Base-by-base conservation (phyloP, 2,329 filamentous ascomycete species). In the Colletotrichum endophyticum region DNA sequence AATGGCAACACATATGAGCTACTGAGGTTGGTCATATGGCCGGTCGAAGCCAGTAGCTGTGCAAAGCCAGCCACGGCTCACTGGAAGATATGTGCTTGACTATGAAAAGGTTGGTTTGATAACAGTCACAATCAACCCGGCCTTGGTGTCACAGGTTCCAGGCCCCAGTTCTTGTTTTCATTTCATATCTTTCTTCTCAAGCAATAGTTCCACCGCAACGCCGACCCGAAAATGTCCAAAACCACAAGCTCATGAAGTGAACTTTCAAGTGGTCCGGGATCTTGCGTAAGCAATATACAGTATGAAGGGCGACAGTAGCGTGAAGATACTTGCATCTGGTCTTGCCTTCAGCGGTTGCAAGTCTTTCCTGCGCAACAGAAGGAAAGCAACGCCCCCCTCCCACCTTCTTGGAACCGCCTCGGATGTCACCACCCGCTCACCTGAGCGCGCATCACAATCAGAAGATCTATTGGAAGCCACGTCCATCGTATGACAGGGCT, bases 161-260 rank as follows among this genome's bases (percentile, higher is more conserved):
- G 15, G 16, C 16, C 36, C 7, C 8, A 39, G 8, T 5, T 19
- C 36, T n/a, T 44, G 19, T 19, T n/a, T n/a, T n/a, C 19, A 6
- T 44, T 4, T 44, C 5, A n/a, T 6, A n/a, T 9, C 19, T 6
- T n/a, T 12, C 3, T n/a, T 44, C 39, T n/a, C 3, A 44, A 44
- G 1, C 9, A 44, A 11, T 0, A 3, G 2, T n/a, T 12, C 19
- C 9, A 9, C 13, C 19, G 0, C 6, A 4, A n/a, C 11, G 9
- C 13, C 8, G 8, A 11, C 6, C 39, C 8, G 19, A 11, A 11
- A 19, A n/a, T 5, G 16, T 44, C 39, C 5, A 44, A n/a, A 44
- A 44, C 9, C 16, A n/a, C 39, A 44, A 44, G 19, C 19, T 5
- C n/a, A n/a, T 44, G 8, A n/a, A n/a, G 9, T 44, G 19, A n/a